Conservation (phyloP, 495 filamentous ascomycete species). For the Physcia stellaris region DNA sequence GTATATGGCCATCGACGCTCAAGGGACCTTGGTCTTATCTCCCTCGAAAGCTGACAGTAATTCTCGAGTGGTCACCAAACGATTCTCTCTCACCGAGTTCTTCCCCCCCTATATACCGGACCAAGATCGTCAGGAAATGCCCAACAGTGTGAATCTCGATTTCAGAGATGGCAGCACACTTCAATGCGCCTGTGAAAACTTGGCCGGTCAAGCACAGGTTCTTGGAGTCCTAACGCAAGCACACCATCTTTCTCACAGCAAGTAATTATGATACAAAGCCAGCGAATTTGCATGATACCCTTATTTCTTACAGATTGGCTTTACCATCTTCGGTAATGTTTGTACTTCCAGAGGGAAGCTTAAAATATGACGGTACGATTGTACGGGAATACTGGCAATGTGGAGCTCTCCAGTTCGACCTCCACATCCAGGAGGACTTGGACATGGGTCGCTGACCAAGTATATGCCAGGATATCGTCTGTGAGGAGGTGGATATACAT, state of each 20-base stretch:
- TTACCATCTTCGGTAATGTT: too few species aligned
- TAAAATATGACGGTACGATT: too few species aligned
- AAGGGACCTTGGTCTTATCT: conserved; percentile 63
- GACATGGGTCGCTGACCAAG: too few species aligned
- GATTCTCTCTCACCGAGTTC: conserved; percentile 74
- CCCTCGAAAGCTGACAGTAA: conserved; percentile 30
- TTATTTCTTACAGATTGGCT: too few species aligned
- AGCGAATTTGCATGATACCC: too few species aligned
- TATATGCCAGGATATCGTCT: too few species aligned
- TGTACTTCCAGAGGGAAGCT: too few species aligned
- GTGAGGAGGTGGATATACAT: too few species aligned
- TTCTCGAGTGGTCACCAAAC: conserved; percentile 46
- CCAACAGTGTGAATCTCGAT: conserved; percentile 70
- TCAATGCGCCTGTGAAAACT: conserved; percentile 75
- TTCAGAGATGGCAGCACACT: conserved; percentile 72
- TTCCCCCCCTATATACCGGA: conserved; percentile 64
- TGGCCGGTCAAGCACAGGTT: conserved; percentile 52
- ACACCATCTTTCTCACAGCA: not conserved
- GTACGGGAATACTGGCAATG: too few species aligned
- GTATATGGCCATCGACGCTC: conserved; percentile 60
- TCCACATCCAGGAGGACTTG: too few species aligned
- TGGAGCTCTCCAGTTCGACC: too few species aligned
- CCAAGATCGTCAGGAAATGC: conserved; percentile 76
- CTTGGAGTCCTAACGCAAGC: conserved; percentile 18
- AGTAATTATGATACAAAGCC: too few species aligned